Evolutionary conservation across 2,329 filamentous ascomycete genomes (phyloP).

Genomic region (Epichloe typhina): DNA sequence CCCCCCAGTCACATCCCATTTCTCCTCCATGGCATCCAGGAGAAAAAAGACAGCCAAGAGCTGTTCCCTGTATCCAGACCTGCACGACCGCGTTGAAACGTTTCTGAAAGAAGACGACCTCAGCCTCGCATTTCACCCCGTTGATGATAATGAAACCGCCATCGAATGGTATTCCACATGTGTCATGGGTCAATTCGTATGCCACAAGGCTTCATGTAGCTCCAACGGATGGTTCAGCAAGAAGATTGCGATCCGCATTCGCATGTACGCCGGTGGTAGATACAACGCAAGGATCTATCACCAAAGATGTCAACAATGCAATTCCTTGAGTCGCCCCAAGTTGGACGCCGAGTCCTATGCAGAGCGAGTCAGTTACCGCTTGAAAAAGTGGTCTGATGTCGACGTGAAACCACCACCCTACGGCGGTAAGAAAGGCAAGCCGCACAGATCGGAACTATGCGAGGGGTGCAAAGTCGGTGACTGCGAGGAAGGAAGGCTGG

Average conservation of each 20-base stretch:
- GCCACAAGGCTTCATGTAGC: constrained; percentile 14
- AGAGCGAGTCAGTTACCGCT: constrained; percentile 21
- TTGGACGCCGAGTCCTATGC: constrained; percentile 21
- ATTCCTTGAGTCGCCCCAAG: constrained; percentile 12
- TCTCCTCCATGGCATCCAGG: neutral
- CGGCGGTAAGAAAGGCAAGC: neutral
- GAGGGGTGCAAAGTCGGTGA: constrained; percentile 23
- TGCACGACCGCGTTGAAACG: constrained; percentile 8
- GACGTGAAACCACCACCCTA: constrained; percentile 6
- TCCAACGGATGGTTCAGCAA: constrained; percentile 19
- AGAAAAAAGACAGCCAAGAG: neutral
- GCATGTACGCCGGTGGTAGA: constrained; percentile 12
- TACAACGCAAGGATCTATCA: constrained; percentile 26
- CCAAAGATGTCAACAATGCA: constrained; percentile 22
- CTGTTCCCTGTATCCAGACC: constrained; percentile 11
- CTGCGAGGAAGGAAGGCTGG: constrained; percentile 9
- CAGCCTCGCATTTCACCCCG: constrained; percentile 12
- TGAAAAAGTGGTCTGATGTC: constrained; percentile 24
- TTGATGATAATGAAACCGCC: constrained; percentile 6
- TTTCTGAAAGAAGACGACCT: constrained; percentile 9
- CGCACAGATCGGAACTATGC: constrained; percentile 18
- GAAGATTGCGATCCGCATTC: constrained; percentile 21
- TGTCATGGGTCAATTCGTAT: constrained; percentile 21
- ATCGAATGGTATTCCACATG: constrained; percentile 14
- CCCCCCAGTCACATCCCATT: neutral